Evolutionary conservation across 306 rosid species (phyloP).

Genomic region (Sechiopsis laciniata): DNA sequence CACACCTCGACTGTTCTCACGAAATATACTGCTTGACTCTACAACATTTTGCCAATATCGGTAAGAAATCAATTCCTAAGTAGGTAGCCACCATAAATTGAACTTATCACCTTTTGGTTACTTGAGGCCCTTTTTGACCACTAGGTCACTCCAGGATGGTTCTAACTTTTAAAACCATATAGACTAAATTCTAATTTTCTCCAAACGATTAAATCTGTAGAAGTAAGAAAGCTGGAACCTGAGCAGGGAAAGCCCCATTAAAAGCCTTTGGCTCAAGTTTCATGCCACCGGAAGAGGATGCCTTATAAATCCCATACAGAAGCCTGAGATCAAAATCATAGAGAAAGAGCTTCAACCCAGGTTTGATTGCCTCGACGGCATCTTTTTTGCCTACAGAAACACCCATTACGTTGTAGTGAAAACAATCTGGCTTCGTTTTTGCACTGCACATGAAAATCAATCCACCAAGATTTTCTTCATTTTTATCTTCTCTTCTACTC

Average conservation of each 20-base stretch:
- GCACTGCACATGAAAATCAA: slow-evolving; percentile 88
- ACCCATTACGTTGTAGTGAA: slow-evolving; percentile 68
- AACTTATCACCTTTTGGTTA: too few species aligned
- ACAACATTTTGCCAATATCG: too few species aligned
- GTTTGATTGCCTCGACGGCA: slow-evolving; percentile 49
- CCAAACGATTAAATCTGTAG: too few species aligned
- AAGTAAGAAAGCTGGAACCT: slow-evolving; percentile 43
- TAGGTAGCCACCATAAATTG: too few species aligned
- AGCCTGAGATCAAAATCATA: slow-evolving; percentile 88
- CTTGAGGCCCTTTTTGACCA: too few species aligned
- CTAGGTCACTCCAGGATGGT: too few species aligned
- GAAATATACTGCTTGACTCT: too few species aligned
- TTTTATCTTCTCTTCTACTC: slow-evolving; percentile 23
- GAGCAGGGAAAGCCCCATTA: slow-evolving; percentile 82
- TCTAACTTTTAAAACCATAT: too few species aligned
- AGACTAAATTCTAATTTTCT: too few species aligned
- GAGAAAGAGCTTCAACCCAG: slow-evolving; percentile 73
- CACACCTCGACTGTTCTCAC: too few species aligned
- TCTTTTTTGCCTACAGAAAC: slow-evolving; percentile 58
- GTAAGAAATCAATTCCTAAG: too few species aligned
- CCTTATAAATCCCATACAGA: slow-evolving; percentile 71
- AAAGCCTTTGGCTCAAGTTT: slow-evolving; percentile 86
- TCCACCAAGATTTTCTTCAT: slow-evolving; percentile 65
- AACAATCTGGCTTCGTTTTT: slow-evolving; percentile 92
- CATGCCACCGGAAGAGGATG: slow-evolving; percentile 74